Base-by-base conservation (phyloP, 139 green algal genomes). In the Microglena sp. region DNA sequence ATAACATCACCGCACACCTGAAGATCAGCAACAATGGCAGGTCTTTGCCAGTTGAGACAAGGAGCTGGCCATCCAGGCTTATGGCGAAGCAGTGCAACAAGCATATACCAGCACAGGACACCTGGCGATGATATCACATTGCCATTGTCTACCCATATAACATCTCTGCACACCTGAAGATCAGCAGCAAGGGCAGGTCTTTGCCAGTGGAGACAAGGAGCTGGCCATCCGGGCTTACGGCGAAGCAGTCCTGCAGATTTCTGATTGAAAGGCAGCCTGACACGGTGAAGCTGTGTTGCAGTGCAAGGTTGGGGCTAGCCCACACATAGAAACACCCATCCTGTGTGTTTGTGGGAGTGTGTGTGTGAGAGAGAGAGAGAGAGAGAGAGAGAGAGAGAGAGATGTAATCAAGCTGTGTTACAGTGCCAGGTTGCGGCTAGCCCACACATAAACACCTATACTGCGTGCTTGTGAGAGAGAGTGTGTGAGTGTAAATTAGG, bases 321-420 rank as follows among this genome's bases (percentile, higher is more conserved):
- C 69, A 75, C 21, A 75, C 22, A 26, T 70, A 76, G 46, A 76
- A 76, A 34, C 33, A 60, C 28, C 63, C 63, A 35, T 76, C 63
- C 63, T 75, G 55, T 2, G 40, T 7, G 27, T 35, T n/a, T n/a
- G n/a, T n/a, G n/a, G n/a, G n/a, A n/a, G n/a, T n/a, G n/a, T n/a
- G n/a, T n/a, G n/a, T n/a, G n/a, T n/a, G n/a, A n/a, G n/a, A n/a
- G n/a, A n/a, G 50, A 5, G 50, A 28, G 32, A 45, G 1, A 29
- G 15, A 2, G 18, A 22, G 33, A 29, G 45, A 33, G 31, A 5
- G 43, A 43, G 62, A 45, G 28, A 32, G 24, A 27, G 31, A 11
- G 43, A 2, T 32, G 27, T 2, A 45, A 45, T 36, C 33, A 28
- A 1, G 11, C 34, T 28, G 28, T 28, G 11, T 11, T 50, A 24